Evolutionary conservation across 805 yeast genomes (phyloP).

Genomic region (Saturnispora halmiae): DNA sequence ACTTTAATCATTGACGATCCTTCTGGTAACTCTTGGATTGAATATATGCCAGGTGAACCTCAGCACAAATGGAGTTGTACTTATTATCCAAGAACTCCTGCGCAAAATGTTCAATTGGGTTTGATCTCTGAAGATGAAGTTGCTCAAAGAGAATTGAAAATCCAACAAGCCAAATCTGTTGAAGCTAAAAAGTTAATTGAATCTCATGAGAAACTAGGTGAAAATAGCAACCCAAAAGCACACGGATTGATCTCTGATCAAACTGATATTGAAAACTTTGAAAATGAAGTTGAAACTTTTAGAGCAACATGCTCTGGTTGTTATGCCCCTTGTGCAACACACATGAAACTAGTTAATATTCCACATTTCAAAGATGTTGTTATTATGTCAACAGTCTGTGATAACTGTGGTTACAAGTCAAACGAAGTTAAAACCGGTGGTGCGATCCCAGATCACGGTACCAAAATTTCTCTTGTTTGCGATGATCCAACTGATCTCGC

Average conservation of each 20-base stretch:
- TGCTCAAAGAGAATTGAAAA: constrained; percentile 39
- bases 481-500: constrained; percentile 90
- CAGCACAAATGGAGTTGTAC: constrained; percentile 82
- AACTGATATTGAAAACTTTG: constrained; percentile 70
- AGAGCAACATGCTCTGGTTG: constrained; percentile 90
- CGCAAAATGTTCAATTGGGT: constrained; percentile 81
- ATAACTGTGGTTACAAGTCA: constrained; percentile 87
- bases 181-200: constrained; percentile 14
- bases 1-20: constrained; percentile 85
- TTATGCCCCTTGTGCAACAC: constrained; percentile 72
- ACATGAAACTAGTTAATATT: constrained; percentile 92
- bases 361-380: constrained; percentile 98
- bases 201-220: constrained; percentile 25
- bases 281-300: constrained; percentile 89
- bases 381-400: constrained; percentile 91
- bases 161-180: constrained; percentile 11
- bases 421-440: constrained; percentile 99
- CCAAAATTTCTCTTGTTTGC: constrained; percentile 58
- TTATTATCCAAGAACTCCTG: constrained; percentile 77
- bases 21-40: constrained; percentile 96
- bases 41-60: constrained; percentile 77
- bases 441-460: constrained; percentile 81
- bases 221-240: constrained; percentile 33
- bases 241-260: constrained; percentile 60
- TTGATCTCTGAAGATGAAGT: constrained; percentile 62